Evolutionary conservation across 2,329 filamentous ascomycete genomes (phyloP), one percentile per base, ranked within the genome.

Genomic region (Nothophaeocryptopus gaeumannii): DNA sequence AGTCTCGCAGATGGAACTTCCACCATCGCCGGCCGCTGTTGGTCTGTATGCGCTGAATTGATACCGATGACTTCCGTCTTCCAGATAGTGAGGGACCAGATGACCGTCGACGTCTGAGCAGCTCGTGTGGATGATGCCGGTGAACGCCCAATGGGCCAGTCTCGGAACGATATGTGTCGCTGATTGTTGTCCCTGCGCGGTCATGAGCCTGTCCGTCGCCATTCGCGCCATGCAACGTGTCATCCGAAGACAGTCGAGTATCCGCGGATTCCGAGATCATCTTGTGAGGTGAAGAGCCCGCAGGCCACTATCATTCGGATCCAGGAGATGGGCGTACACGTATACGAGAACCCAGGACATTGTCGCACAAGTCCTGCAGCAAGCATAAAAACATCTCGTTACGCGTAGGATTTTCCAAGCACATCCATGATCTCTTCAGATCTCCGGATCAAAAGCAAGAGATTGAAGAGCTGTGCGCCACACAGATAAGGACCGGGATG

Each of bases 1-100:
- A 70, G 16, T 63, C 56, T 8, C 59, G 51, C 4, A 60, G 48
- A 5, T 50, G 51, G 39, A 61, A 61, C 33, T 52, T 58, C 62
- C 60, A 63, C 42, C 53, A 60, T 8, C 30, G 37, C 13, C 39
- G 39, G 20, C 51, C 53, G 14, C 45, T 26, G 5, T 26, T 31
- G 1, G 51, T 54, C 15, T 54, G 41, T 5, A 32, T 41, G 2
- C 50, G 49, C 9, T 54, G 45, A 11, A 58, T 39, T 9, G 42
- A 44, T 4, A 55, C 29, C 5, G 56, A 58, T 7, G 55, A 53
- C 43, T 34, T 53, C 12, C 50, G 47, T 11, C 54, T 44, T 35
- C 45, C 41, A 12, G 51, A 45, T 3, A 41, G 44, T 4, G 14
- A 34, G 13, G 45, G 39, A 5, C 38, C 42, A 16, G 52, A 58